A percentile compares a stretch with the other conserved stretches of the same genome.
Conservation (phyloP, 2,329 filamentous ascomycete genomes). For the Triangularia verruculosa region DNA sequence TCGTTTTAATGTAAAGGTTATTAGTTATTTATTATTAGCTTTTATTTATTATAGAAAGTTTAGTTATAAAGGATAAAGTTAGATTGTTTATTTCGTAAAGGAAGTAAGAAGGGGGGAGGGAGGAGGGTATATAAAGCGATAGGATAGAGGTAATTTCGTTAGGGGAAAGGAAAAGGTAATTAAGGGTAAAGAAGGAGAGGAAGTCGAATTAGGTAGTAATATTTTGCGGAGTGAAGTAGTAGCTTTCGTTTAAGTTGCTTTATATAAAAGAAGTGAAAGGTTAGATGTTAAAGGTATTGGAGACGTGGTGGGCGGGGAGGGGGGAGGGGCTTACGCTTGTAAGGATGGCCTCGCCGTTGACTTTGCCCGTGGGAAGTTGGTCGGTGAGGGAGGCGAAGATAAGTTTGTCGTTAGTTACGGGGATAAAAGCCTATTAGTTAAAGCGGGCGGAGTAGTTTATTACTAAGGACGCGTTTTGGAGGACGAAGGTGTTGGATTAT, state of each 20-base stretch:
- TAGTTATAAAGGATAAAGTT: constrained; percentile 34
- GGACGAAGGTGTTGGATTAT: constrained; percentile 33
- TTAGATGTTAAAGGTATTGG: too few species aligned
- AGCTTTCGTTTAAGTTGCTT: constrained; percentile 39
- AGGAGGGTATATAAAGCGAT: constrained; percentile 27
- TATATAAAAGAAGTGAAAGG: constrained; percentile 18
- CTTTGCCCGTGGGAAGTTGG: constrained; percentile 27
- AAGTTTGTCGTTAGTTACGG: constrained; percentile 35
- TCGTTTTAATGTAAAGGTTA: constrained; percentile 52
- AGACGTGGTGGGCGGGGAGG: background rate
- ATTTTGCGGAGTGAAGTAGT: constrained; percentile 34
- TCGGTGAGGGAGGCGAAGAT: constrained; percentile 30
- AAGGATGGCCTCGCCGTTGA: constrained; percentile 34
- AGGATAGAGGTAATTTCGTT: constrained; percentile 33
- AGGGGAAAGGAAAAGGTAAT: too few species aligned
- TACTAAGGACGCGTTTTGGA: constrained; percentile 17
- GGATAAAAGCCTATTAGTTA: constrained; percentile 35
- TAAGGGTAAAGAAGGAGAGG: constrained; percentile 33
- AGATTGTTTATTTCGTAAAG: constrained; percentile 25
- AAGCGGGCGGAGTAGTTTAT: constrained; percentile 24
- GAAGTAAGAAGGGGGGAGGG: constrained; percentile 26
- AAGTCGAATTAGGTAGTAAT: constrained; percentile 29
- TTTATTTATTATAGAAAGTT: constrained; percentile 48
- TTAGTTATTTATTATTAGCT: constrained; percentile 51
- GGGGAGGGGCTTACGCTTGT: constrained; percentile 23